Evolutionary conservation across 1,139 yeast species (phyloP), one percentile per base, ranked within the genome.

Genomic region (Nakaseomyces delphensis): DNA sequence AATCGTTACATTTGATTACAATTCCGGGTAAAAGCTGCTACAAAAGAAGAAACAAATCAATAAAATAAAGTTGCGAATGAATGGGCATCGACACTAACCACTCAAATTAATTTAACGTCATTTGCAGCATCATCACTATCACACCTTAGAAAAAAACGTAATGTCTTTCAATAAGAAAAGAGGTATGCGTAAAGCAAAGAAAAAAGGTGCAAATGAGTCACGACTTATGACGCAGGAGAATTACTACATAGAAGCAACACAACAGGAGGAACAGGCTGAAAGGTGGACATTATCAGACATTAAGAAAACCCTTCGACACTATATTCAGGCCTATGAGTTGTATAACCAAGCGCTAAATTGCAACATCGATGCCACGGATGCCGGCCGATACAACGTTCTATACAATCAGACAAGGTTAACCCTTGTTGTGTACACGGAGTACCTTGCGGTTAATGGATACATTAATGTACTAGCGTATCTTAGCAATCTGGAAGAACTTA

Each of bases 241-340:
- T 42, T 61, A 45, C 36, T 62, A 59, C 40, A 47, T 47, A 11
- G 59, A 56, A 38, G 66, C 58, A 5, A 54, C 55, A 2, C 50
- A 51, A 3, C 48, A 43, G 36, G 66, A 62, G 45, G 64, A 60
- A 39, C 60, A 59, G 36, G 66, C 61, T 14, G 65, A 60, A 39
- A 51, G 66, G 39, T 62, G 65, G 64, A 43, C 54, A 4, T 47
- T 55, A 4, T 60, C 64, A 2, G 66, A 62, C 41, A 46, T 60
- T 11, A 54, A 53, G 38, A 59, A 59, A 36, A 49, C 59, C 10
- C 42, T 61, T n/a, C 45, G 56, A 30, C 53, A 53, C 36, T 60
- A 57, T 40, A 36, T 49, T 11, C 45, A 46, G 40, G 63, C 66
- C 0, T 45, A 49, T 25, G 49, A 47, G 20, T 39, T 49, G n/a